A percentile compares a stretch with the other conserved stretches of the same genome.
phyloP scores from a whole-genome alignment of 495 filamentous ascomycete species.

The Trichoderma orchidacearum region DNA sequence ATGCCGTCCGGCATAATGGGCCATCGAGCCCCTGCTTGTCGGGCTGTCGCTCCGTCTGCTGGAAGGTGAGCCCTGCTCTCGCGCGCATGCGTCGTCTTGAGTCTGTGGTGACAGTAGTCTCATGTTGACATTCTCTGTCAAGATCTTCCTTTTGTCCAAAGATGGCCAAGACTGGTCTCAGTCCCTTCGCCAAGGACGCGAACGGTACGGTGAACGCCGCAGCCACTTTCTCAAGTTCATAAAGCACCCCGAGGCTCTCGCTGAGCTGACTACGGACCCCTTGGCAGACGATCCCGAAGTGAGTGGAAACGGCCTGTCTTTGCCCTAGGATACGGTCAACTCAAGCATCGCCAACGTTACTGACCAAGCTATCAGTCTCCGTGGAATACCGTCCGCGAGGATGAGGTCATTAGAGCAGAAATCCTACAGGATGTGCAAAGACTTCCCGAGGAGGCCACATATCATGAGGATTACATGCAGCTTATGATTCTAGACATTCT shows the following conservation, averaged over 20 bases:
- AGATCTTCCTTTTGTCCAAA: slow-evolving; percentile 76
- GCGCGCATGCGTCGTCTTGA: neutral
- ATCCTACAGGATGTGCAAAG: slow-evolving; percentile 93
- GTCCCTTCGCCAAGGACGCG: slow-evolving; percentile 52
- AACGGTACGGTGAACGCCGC: slow-evolving; percentile 56
- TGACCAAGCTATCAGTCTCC: slow-evolving; percentile 48
- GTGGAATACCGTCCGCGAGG: slow-evolving; percentile 71
- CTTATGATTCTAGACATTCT: slow-evolving; percentile 73
- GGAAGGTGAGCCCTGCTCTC: slow-evolving; percentile 53
- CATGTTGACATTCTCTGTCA: neutral
- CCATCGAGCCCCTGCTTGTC: slow-evolving; percentile 47
- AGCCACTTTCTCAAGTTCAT: slow-evolving; percentile 67
- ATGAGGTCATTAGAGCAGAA: slow-evolving; percentile 73
- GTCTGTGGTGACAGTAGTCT: neutral
- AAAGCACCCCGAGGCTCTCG: slow-evolving; percentile 66
- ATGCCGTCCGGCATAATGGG: slow-evolving; percentile 43
- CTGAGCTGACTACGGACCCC: slow-evolving; percentile 59
- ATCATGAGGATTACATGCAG: slow-evolving; percentile 68
- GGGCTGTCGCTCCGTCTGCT: slow-evolving; percentile 78
- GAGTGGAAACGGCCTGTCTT: slow-evolving; percentile 19
- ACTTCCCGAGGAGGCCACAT: slow-evolving; percentile 85
- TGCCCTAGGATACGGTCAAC: neutral
- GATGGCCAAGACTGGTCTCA: slow-evolving; percentile 57
- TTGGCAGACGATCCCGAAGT: slow-evolving; percentile 76
- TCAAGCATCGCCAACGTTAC: neutral